A percentile compares a stretch with the other conserved stretches of the same genome.
Evolutionary conservation across 768 basidiomycete species (phyloP).

Genomic region (Mycena vulgaris): DNA sequence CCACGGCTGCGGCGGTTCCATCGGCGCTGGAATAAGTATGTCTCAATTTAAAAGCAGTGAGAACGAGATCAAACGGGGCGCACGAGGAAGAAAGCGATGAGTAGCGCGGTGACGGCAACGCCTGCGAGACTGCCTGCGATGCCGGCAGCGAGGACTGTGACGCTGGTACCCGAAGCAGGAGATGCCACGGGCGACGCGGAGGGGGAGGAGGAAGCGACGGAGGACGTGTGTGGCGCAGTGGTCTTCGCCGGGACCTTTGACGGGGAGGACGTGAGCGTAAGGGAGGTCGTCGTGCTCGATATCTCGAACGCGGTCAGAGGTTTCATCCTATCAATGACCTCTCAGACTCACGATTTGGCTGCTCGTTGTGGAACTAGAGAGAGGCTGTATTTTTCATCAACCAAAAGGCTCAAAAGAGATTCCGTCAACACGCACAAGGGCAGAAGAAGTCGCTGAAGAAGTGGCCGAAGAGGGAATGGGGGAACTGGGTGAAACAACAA

Average conservation of each 20-base stretch:
- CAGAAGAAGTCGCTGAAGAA: neutral
- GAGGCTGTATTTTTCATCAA: neutral
- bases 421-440: constrained; percentile 1
- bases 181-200: neutral
- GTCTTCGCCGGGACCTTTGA: neutral
- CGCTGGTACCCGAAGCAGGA: constrained; percentile 1
- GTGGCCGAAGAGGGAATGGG: neutral
- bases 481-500: neutral
- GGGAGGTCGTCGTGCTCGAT: neutral
- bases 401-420: neutral
- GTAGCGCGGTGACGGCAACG: neutral
- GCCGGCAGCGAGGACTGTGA: constrained; percentile 5
- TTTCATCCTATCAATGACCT: neutral
- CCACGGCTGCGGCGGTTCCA: constrained; percentile 20
- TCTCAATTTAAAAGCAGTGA: neutral
- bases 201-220: neutral
- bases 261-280: neutral
- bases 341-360: neutral
- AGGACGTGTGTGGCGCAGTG: neutral
- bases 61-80: neutral
- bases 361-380: neutral
- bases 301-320: neutral
- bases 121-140: constrained; percentile 13
- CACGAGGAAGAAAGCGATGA: constrained; percentile 29
- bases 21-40: constrained; percentile 4